Conservation (phyloP, 768 basidiomycete genomes). For the Lactarius sanguifluus region DNA sequence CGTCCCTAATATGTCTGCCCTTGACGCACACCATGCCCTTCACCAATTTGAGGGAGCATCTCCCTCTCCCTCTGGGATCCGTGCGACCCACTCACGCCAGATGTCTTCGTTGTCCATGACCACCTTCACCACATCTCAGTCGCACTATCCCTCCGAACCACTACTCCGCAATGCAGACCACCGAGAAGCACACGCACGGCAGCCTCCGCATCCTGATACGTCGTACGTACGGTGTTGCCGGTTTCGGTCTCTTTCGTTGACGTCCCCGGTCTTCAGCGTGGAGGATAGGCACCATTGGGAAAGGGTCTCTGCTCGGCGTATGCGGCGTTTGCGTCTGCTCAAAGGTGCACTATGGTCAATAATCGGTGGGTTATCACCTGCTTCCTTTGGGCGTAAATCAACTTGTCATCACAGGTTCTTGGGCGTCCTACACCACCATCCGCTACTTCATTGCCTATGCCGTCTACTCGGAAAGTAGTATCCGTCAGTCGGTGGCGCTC, state of each 20-base stretch:
- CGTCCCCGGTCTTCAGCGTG: constrained; percentile 34
- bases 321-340: constrained; percentile 38
- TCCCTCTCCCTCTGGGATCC: constrained; percentile 3
- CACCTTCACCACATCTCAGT: constrained; percentile 36
- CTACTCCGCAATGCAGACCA: constrained; percentile 37
- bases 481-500: constrained; percentile 46
- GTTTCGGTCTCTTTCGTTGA: constrained; percentile 35
- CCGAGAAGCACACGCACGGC: constrained; percentile 40
- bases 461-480: constrained; percentile 38
- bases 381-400: neutral
- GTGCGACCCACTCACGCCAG: constrained; percentile 30
- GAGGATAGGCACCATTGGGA: constrained; percentile 39
- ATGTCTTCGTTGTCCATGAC: constrained; percentile 36
- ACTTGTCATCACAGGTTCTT: constrained; percentile 44
- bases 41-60: constrained; percentile 8
- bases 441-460: constrained; percentile 66
- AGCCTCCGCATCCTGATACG: constrained; percentile 46
- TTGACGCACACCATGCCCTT: constrained; percentile 9
- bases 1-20: constrained; percentile 20
- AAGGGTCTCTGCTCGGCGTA: constrained; percentile 33
- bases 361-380: constrained; percentile 37
- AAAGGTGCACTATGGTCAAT: constrained; percentile 36
- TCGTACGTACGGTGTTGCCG: constrained; percentile 36
- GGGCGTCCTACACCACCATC: constrained; percentile 60
- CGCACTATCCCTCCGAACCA: constrained; percentile 36